Evolutionary conservation across 371 early-diverging fungal genomes (phyloP), one percentile per base, ranked within the genome.

Genomic region (Circinella minor): DNA sequence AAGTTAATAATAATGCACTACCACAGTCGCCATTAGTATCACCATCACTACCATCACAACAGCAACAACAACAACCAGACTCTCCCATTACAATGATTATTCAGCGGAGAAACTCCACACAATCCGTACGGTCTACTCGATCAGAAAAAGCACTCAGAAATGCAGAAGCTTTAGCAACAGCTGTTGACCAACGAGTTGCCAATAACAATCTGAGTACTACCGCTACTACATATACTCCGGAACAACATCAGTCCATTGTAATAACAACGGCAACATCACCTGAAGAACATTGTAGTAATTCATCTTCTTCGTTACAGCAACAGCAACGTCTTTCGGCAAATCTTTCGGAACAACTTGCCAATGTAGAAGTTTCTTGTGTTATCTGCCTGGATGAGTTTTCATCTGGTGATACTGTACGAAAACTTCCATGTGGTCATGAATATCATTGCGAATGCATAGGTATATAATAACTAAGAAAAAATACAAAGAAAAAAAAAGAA

Each of bases 391-490:
- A 90, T 70, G 91, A 89, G 13, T 95, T 90, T 77, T 81, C 77
- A 8, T 51, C 70, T 4, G 89, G 88, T 17, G 93, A 93, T 36
- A 67, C 72, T 36, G 72, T 95, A 54, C 80, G 95, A 4, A 69
- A 81, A 34, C 80, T 96, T 14, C 86, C 88, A 3, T 96, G 96
- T 74, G 79, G 79, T 4, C 96, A 96, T 76, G 87, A 86, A 67
- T 96, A 90, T 74, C 96, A 95, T 68, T 79, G 85, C 27, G 91
- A 90, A 57, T 96, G 97, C 77, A 88, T 96, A 63, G 95, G 94
- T 86, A 83, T 27, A 85, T 78, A 11, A 13, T 15, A 4, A n/a
- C 14, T 20, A 68, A 20, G 13, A 37, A n/a, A 48, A 63, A n/a
- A 36, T 1, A 9, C 11, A 43, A 9, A 43, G 9, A 43, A 11